Evolutionary conservation across 2,329 filamentous ascomycete genomes (phyloP).

Genomic region (Alternaria gansuensis): DNA sequence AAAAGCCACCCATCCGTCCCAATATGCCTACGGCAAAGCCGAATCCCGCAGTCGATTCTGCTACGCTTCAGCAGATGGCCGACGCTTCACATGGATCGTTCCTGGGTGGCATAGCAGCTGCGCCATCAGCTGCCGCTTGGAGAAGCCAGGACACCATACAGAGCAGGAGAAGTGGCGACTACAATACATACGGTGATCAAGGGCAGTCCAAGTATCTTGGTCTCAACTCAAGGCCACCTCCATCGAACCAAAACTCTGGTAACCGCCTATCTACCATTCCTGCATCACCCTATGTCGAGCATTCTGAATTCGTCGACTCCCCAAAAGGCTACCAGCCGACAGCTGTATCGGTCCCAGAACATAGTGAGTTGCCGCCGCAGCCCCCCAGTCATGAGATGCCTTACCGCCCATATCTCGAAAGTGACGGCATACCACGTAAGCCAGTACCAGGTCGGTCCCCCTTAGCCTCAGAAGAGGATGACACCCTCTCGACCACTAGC

Average conservation of each 20-base stretch:
- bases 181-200: constrained; percentile 34
- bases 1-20: constrained; percentile 73
- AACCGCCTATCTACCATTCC: constrained; percentile 58
- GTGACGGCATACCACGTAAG: constrained; percentile 49
- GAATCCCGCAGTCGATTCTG: constrained; percentile 82
- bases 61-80: constrained; percentile 81
- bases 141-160: constrained; percentile 44
- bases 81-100: constrained; percentile 68
- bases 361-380: constrained; percentile 40
- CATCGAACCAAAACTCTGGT: constrained; percentile 60
- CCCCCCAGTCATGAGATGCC: constrained; percentile 37
- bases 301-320: constrained; percentile 50
- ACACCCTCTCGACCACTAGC: constrained; percentile 51
- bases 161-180: constrained; percentile 47
- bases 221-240: constrained; percentile 62
- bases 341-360: constrained; percentile 51
- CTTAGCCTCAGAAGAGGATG: constrained; percentile 49
- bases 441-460: constrained; percentile 55
- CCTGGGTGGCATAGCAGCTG: constrained; percentile 48
- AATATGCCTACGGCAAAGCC: constrained; percentile 79
- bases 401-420: constrained; percentile 39
- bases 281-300: constrained; percentile 56
- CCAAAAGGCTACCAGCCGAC: constrained; percentile 42
- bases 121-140: constrained; percentile 55
- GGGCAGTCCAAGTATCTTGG: constrained; percentile 44